Evolutionary conservation across 257 asterid genomes (phyloP).

Genomic region (Nicotiana undulata): DNA sequence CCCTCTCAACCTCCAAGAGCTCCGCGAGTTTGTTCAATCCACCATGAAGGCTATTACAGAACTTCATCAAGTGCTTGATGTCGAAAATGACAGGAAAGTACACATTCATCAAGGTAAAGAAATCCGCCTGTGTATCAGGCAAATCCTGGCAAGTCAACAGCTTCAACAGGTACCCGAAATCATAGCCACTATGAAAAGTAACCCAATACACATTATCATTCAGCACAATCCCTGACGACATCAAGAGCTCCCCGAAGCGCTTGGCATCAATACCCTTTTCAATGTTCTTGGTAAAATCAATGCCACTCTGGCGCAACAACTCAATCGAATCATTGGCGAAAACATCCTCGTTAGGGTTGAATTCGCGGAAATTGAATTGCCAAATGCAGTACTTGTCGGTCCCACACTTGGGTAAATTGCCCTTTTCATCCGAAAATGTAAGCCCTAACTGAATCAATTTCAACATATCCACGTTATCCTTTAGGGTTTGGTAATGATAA

Average conservation of each 20-base stretch:
- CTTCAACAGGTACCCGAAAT: conserved; percentile 47
- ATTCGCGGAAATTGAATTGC: conserved; percentile 56
- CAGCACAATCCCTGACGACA: conserved; percentile 48
- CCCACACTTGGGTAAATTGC: conserved; percentile 36
- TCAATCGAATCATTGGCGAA: conserved; percentile 39
- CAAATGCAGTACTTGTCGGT: conserved; percentile 28
- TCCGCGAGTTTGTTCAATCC: conserved; percentile 43
- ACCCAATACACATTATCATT: conserved; percentile 37
- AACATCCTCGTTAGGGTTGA: conserved; percentile 35
- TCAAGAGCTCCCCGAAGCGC: conserved; percentile 32
- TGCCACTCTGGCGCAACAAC: conserved; percentile 35
- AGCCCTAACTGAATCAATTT: conserved; percentile 45
- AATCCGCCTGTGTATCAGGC: conserved; percentile 36
- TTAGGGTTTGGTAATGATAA: conserved; percentile 36
- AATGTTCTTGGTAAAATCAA: conserved; percentile 29
- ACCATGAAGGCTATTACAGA: conserved; percentile 40
- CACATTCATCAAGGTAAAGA: conserved; percentile 26
- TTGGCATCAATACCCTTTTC: conserved; percentile 31
- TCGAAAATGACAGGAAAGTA: conserved; percentile 38
- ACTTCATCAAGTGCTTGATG: conserved; percentile 44
- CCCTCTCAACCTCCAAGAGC: conserved; percentile 41
- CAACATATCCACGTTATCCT: conserved; percentile 39
- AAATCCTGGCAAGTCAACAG: conserved; percentile 26
- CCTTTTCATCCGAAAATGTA: conserved; percentile 38
- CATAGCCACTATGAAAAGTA: conserved; percentile 46